Conservation (phyloP, 352 stramenopile species). For the Phytophthora cactorum region DNA sequence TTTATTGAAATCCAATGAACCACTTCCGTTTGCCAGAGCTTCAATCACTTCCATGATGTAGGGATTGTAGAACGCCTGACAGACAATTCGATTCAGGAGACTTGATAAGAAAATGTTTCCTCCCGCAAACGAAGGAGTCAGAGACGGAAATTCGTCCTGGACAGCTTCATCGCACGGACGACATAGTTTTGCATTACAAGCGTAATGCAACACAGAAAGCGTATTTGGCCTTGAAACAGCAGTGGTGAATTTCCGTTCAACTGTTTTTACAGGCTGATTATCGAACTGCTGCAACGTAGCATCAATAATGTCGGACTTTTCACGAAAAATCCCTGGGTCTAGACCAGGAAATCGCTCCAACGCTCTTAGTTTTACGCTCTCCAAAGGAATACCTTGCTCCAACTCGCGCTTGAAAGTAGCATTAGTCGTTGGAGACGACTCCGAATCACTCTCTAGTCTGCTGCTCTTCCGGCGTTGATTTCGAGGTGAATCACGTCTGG, state of each 20-base stretch:
- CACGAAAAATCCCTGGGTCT: constrained; percentile 51
- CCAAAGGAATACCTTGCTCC: constrained; percentile 58
- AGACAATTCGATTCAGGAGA: constrained; percentile 69
- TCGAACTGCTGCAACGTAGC: constrained; percentile 47
- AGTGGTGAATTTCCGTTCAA: constrained; percentile 14
- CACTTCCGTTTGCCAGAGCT: constrained; percentile 49
- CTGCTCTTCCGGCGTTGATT: constrained; percentile 22
- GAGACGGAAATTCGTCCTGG: constrained; percentile 55
- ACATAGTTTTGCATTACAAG: constrained; percentile 60
- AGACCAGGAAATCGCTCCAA: constrained; percentile 61
- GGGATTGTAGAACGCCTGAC: constrained; percentile 83
- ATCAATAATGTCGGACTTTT: constrained; percentile 43
- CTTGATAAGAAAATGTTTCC: constrained; percentile 63
- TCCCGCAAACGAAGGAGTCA: constrained; percentile 60
- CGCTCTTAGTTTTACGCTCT: constrained; percentile 61
- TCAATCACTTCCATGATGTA: constrained; percentile 75
- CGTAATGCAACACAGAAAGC: constrained; percentile 52
- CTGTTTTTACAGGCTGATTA: constrained; percentile 9
- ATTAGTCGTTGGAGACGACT: constrained; percentile 9
- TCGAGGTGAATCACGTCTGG: constrained; percentile 15
- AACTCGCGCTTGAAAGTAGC: constrained; percentile 48
- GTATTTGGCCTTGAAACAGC: constrained; percentile 25
- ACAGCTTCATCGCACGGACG: constrained; percentile 53
- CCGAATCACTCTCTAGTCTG: constrained; percentile 18
- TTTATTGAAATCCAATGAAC: neutral